Conservation (phyloP, 345 rosid species). For the Populus nigra region DNA sequence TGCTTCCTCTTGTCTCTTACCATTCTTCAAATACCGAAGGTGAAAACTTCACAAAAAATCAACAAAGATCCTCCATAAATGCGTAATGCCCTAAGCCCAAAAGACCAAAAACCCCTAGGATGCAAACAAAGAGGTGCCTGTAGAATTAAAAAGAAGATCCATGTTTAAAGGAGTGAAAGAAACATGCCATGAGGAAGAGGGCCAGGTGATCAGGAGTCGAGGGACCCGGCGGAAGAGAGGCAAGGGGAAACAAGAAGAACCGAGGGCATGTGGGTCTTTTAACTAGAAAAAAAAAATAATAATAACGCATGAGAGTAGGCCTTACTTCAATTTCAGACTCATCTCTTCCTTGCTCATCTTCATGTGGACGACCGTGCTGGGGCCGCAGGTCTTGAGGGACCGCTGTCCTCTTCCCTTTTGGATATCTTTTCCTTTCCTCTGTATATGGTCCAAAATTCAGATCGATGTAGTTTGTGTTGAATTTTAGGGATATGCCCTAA, state of each 20-base stretch:
- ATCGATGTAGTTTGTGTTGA: no score
- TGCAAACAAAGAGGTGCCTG: background rate
- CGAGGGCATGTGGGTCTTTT: constrained; percentile 10
- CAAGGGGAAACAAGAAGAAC: background rate
- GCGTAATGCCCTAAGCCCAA: background rate
- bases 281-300: background rate
- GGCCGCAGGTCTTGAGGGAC: background rate
- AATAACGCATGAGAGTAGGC: background rate
- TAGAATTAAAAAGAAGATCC: no score
- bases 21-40: background rate
- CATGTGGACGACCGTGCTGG: constrained; percentile 22
- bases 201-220: background rate
- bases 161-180: background rate
- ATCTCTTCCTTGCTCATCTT: background rate
- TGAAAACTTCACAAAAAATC: no score
- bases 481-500: background rate
- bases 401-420: background rate
- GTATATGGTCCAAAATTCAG: no score
- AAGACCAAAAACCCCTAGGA: background rate
- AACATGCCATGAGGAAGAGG: background rate
- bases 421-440: background rate
- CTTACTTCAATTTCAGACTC: constrained; percentile 12
- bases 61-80: background rate
- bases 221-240: background rate
- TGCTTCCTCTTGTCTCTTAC: no score